Base-by-base conservation (phyloP, 1,284 basidiomycete genomes). In the Sanghuangporus sanghuang region DNA sequence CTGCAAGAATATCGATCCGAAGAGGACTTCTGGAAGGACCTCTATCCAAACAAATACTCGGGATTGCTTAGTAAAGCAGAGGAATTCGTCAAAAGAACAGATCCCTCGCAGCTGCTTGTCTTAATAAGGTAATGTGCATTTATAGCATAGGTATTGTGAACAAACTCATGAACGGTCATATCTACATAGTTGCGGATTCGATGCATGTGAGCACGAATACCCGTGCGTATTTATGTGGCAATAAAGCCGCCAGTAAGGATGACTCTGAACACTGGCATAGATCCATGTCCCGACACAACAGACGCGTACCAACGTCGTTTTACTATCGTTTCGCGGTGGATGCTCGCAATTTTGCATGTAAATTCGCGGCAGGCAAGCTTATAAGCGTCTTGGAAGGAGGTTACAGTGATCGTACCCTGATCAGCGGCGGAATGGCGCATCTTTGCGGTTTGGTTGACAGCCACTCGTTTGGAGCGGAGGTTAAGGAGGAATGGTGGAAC, bases 381-480 rank as follows among this genome's bases (percentile, higher is more conserved):
- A 80, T 98, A 23, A 94, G 92, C 67, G 89, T 98, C 0, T 83
- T 99, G 0, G 96, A 99, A 75, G 96, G 96, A 1, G 96, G 96
- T 0, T 98, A 99, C 72, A 93, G 92, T 68, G 95, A 98, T 72
- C 83, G 90, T 3, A 93, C 94, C 0, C 76, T 98, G 58, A 87
- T 81, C 12, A 93, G 90, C 67, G 95, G 90, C 0, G 81, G 87
- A 0, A 84, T 95, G 82, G 90, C 92, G 0, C 91, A 94, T 72
- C 74, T 95, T 1, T 76, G 79, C 14, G 94, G 93, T 0, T 74
- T 96, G 49, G 78, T 81, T 0, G 83, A 80, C 46, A 53, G 69
- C 3, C 64, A 64, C 18, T 64, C 66, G 18, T 59, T 65, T 4
- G 62, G 57, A 39, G 59, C 68, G n/a, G 63, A 70, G 7, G 77